These are phyloP conservation scores for Cyclotella choctawhatcheeana DNA, from an alignment of 108 stramenopile species.

Conservation along the genomic window DNA sequence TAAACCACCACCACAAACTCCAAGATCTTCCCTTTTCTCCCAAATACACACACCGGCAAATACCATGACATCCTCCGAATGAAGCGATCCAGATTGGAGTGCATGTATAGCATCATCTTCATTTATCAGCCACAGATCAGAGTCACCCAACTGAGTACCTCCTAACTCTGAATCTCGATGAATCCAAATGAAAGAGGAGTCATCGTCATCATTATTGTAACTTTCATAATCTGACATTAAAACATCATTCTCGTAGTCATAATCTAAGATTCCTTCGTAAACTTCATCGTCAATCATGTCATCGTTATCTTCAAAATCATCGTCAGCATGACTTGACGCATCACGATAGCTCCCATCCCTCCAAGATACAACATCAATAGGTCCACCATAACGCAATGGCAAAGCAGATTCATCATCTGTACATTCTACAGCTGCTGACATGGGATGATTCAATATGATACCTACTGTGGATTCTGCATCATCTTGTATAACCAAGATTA, in stretches of 20 bases:
- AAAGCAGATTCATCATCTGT: conserved; percentile 20
- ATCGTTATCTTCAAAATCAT: conserved; percentile 9
- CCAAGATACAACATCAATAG: conserved; percentile 40
- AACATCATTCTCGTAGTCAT: conserved; percentile 14
- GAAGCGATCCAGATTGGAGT: conserved; percentile 24
- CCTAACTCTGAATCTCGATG: conserved; percentile 26
- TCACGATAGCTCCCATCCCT: conserved; percentile 36
- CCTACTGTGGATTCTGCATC: conserved; percentile 31
- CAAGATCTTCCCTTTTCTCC: conserved; percentile 40
- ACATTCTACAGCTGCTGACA: conserved; percentile 41
- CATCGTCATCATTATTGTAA: conserved; percentile 23
- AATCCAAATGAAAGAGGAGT: conserved; percentile 46
- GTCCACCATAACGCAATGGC: conserved; percentile 42
- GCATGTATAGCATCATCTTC: conserved; percentile 36
- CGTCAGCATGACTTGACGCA: not conserved
- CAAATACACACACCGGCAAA: conserved; percentile 45
- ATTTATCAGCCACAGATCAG: conserved; percentile 25
- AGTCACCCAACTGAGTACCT: conserved; percentile 24
- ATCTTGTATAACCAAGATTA: conserved; percentile 38
- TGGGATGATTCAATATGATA: conserved; percentile 37
- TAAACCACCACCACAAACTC: conserved; percentile 27
- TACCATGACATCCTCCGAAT: conserved; percentile 30
- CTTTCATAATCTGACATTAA: conserved; percentile 6
- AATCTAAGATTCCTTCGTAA: conserved; percentile 34
- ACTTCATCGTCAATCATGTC: conserved; percentile 18